Evolutionary conservation across 305 asterid genomes (phyloP).

Genomic region (Nicotiana rustica): DNA sequence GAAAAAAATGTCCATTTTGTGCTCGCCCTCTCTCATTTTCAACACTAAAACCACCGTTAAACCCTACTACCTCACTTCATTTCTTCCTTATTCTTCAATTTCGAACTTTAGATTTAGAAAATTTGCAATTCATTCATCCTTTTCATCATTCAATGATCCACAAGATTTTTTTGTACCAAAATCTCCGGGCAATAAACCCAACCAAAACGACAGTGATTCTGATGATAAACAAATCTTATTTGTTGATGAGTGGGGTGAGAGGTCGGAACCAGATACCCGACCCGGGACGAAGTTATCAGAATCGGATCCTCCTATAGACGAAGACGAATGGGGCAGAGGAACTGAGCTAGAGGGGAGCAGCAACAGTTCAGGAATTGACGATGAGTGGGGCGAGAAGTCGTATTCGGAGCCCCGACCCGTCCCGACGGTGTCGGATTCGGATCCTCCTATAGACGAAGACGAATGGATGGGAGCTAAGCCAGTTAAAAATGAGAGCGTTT

Average conservation of each 20-base stretch:
- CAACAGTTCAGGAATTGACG: neutral
- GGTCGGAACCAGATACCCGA: constrained; percentile 63
- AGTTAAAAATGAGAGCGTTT: neutral
- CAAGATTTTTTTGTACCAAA: constrained; percentile 12
- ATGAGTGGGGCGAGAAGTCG: constrained; percentile 30
- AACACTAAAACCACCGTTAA: constrained; percentile 13
- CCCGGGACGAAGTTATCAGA: constrained; percentile 55
- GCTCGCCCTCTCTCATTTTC: constrained; percentile 10
- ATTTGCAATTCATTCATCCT: constrained; percentile 8
- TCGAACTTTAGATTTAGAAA: neutral
- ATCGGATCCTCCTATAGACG: constrained; percentile 69
- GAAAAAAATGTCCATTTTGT: neutral
- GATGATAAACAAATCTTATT: constrained; percentile 44
- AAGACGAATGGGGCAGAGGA: constrained; percentile 74
- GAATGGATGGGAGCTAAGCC: constrained; percentile 14
- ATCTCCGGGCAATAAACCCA: neutral
- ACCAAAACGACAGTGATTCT: neutral
- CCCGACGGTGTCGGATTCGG: neutral
- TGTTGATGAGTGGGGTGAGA: constrained; percentile 89
- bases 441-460: constrained; percentile 26
- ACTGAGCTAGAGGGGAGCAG: constrained; percentile 43
- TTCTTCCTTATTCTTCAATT: neutral
- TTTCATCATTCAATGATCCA: constrained; percentile 14
- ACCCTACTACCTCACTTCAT: neutral
- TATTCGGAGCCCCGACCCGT: neutral